phyloP scores from a whole-genome alignment of 2,329 filamentous ascomycete species.

The Venturiaceae sp. region DNA sequence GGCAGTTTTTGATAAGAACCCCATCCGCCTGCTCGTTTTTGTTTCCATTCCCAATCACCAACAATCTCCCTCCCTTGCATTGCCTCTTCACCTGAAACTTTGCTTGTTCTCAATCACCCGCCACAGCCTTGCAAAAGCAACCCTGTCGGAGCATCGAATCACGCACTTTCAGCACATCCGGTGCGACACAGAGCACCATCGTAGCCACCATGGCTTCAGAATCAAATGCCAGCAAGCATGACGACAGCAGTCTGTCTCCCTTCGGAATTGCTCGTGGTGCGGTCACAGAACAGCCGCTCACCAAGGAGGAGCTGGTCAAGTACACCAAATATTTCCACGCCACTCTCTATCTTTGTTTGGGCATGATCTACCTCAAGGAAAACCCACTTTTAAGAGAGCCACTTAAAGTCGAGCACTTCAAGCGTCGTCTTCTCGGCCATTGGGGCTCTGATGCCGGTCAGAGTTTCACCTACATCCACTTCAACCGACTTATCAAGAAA shows the following conservation, averaged over 20 bases:
- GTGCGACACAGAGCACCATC: no score
- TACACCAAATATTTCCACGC: slow-evolving; percentile 8
- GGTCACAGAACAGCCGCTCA: slow-evolving; percentile 7
- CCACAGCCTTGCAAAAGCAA: no score
- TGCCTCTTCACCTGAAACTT: no score
- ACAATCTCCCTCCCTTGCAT: not conserved
- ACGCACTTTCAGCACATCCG: no score
- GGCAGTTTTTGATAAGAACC: not conserved
- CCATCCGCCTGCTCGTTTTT: not conserved
- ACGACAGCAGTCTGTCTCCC: slow-evolving; percentile 4
- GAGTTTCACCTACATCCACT: slow-evolving; percentile 73
- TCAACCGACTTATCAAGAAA: slow-evolving; percentile 75
- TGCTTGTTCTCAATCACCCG: no score
- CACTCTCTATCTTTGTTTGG: slow-evolving; percentile 5
- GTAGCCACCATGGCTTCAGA: not conserved
- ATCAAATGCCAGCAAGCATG: slow-evolving; percentile 1
- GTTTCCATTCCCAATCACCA: no score
- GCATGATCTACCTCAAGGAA: slow-evolving; percentile 66
- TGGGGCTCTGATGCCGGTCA: slow-evolving; percentile 76
- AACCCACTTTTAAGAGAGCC: slow-evolving; percentile 65
- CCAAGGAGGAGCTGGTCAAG: slow-evolving; percentile 8
- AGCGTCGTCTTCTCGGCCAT: slow-evolving; percentile 64
- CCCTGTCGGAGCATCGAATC: no score
- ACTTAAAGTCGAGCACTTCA: slow-evolving; percentile 60
- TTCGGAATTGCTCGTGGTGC: slow-evolving; percentile 7